Base-by-base conservation (phyloP, 2,329 filamentous ascomycete genomes). In the Fusarium drepaniforme region DNA sequence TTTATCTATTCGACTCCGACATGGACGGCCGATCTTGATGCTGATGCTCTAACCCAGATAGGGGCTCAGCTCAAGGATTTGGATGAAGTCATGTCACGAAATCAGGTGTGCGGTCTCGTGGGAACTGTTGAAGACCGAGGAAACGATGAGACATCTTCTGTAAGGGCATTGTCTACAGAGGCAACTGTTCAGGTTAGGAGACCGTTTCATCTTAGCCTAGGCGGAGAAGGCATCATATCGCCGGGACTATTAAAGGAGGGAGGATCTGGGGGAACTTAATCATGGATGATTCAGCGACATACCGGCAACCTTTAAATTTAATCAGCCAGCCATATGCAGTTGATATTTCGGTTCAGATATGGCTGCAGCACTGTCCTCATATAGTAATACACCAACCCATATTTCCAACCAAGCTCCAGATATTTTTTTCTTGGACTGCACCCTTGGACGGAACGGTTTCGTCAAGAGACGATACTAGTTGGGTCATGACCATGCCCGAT, bases 1-100 rank as follows among this genome's bases (percentile, higher is more conserved):
- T 75, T 67, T 11, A 67, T 68, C 12, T 53, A 63, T 4, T 49
- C 40, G 30, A 28, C 13, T 1, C 75, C 69, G 5, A 71, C 57
- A 16, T 77, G 69, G 66, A 76, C 67, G 1, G 11, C n/a, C 2
- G 38, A 37, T 13, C 56, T 77, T 7, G 66, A 75, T 25, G 71
- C 73, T 0, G 67, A 75, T n/a, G 35, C 67, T 4, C 8, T 76
- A n/a, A 37, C 46, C 4, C 59, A 65, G 18, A 65, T 70, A 1
- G 67, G 62, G 1, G 57, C 56, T 1, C 66, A 72, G 11, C 42
- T 74, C 12, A 61, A 66, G 37, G 71, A 74, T 30, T 68, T 37
- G 49, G 65, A 56, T 15, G 53, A 72, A 38, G 37, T 56, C 1
- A 68, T 65, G 3, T 21, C 64, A 3, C 42, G 64, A 9, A 18